Percentiles rank a stretch among this genome's conserved stretches.
phyloP scores from a whole-genome alignment of 2,329 filamentous ascomycete genomes.

The Rutstroemia sydowiana region DNA sequence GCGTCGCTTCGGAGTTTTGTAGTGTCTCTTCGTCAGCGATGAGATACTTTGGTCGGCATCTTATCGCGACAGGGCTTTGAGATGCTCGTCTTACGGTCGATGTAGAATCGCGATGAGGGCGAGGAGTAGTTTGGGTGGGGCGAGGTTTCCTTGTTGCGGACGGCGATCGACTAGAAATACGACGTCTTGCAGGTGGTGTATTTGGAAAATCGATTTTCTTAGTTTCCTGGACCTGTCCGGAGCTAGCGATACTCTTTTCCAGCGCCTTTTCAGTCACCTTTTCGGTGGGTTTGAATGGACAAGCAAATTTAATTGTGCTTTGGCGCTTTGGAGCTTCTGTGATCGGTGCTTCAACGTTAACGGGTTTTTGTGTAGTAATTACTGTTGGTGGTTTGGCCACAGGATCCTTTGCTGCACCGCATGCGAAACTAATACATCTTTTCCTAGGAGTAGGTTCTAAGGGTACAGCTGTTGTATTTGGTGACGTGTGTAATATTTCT shows the following conservation, averaged over 20 bases:
- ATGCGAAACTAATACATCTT: conserved; percentile 89
- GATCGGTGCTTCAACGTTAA: conserved; percentile 13
- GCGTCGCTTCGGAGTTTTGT: conserved; percentile 42
- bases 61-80: conserved; percentile 33
- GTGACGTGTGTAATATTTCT: conserved; percentile 21
- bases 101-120: conserved; percentile 21
- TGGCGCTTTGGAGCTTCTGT: conserved; percentile 42
- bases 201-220: conserved; percentile 9
- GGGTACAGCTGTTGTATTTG: conserved; percentile 39
- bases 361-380: background rate
- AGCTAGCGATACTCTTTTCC: conserved; percentile 1
- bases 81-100: conserved; percentile 31
- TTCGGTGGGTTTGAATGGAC: conserved; percentile 45
- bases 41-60: conserved; percentile 31
- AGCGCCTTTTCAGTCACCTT: conserved; percentile 18
- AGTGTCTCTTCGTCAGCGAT: conserved; percentile 25
- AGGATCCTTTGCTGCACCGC: conserved; percentile 51
- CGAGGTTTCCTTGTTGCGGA: conserved; percentile 25
- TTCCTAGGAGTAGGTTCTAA: conserved; percentile 66
- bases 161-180: conserved; percentile 21
- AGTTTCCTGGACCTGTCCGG: conserved; percentile 2
- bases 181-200: conserved; percentile 14
- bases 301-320: conserved; percentile 68
- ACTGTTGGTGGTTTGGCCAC: conserved; percentile 31
- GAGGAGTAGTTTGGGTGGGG: conserved; percentile 9